Percentiles rank a stretch among this genome's conserved stretches.
phyloP scores from a whole-genome alignment of 106 monocot genomes.

The Iris macrosiphon region DNA sequence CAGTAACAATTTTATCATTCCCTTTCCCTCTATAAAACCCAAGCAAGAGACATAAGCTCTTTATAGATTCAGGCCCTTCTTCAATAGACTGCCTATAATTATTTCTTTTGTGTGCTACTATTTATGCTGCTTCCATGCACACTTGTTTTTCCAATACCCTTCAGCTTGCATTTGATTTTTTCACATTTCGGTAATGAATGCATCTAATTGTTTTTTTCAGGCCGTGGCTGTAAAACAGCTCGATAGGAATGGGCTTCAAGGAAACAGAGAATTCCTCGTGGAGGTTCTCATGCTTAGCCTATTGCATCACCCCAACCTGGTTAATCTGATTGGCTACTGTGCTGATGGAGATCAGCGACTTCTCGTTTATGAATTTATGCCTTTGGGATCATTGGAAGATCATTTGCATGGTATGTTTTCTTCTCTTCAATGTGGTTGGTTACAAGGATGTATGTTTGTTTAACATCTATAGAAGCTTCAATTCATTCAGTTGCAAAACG shows the following conservation, averaged over 20 bases:
- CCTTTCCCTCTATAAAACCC: no score
- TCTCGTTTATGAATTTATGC: slow-evolving; percentile 35
- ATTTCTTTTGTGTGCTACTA: no score
- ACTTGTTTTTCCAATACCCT: no score
- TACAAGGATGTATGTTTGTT: not conserved
- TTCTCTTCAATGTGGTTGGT: not conserved
- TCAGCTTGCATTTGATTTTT: not conserved
- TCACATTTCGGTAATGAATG: no score
- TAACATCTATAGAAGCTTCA: no score
- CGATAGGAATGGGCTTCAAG: slow-evolving; percentile 33
- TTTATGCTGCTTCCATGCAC: no score
- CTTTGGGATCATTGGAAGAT: slow-evolving; percentile 31
- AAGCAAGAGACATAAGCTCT: no score
- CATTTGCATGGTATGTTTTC: slow-evolving; percentile 29
- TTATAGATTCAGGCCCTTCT: no score
- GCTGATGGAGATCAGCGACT: slow-evolving; percentile 35
- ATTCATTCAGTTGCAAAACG: no score
- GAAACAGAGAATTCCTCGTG: slow-evolving; percentile 39
- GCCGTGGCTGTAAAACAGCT: slow-evolving; percentile 31
- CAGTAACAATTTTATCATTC: no score
- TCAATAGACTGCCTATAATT: no score
- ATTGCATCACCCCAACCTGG: slow-evolving; percentile 30
- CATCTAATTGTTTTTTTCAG: not conserved
- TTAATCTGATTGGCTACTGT: slow-evolving; percentile 32
- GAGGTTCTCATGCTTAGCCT: slow-evolving; percentile 40